phyloP scores from a whole-genome alignment of 202 grass and related monocot species.

The Carex sylvatica region DNA sequence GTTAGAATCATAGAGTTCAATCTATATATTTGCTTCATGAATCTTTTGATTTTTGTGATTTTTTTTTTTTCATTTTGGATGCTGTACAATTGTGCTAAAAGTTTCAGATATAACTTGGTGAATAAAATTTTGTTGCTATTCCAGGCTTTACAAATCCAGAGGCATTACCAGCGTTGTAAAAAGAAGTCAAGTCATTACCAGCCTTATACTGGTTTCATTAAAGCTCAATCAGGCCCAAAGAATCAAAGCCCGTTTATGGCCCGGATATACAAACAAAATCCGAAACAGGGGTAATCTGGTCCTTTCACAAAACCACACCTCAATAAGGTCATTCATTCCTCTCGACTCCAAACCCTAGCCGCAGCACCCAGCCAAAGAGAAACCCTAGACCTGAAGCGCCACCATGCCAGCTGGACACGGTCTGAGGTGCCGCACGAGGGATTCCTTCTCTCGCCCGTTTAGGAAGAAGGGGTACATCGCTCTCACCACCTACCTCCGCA shows the following conservation, averaged over 20 bases:
- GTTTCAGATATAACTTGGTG: no score
- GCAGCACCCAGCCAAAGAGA: not conserved
- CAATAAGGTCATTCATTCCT: not conserved
- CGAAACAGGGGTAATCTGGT: not conserved
- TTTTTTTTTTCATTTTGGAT: no score
- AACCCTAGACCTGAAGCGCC: constrained; percentile 19
- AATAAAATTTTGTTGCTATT: no score
- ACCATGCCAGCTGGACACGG: constrained; percentile 90
- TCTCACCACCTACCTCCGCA: constrained; percentile 88
- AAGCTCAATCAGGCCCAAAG: not conserved
- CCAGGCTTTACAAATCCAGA: no score
- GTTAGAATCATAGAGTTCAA: not conserved
- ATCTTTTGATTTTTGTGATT: not conserved
- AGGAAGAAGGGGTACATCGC: constrained; percentile 92
- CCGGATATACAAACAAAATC: not conserved
- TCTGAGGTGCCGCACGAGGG: constrained; percentile 66
- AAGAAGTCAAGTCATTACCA: not conserved
- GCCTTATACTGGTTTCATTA: not conserved
- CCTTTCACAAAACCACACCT: not conserved
- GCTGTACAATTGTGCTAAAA: no score
- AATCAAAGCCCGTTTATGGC: not conserved
- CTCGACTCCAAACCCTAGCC: constrained; percentile 26
- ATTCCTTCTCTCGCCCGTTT: constrained; percentile 64
- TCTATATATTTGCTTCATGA: not conserved
- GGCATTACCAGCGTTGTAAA: no score